Evolutionary conservation across 2,329 filamentous ascomycete genomes (phyloP), one percentile per base, ranked within the genome.

Genomic region (Aspergillus tubingensis): DNA sequence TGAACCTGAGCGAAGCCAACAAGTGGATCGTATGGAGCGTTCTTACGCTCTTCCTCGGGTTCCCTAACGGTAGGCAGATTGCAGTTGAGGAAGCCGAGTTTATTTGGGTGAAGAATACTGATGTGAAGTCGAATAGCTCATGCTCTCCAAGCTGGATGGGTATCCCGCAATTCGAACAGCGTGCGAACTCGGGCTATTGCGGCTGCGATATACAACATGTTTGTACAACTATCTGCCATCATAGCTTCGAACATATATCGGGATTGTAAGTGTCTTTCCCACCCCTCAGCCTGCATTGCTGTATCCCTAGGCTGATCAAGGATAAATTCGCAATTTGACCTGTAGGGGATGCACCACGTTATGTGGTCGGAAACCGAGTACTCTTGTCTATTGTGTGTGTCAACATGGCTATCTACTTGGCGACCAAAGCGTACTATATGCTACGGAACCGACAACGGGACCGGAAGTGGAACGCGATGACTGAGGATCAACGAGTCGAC

Each of bases 11-110:
- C 10, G 72, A 79, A 10, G 79, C 78, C 1, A 76, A 78, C 13
- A 80, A 81, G 53, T 87, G 85, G 84, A 72, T 73, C 1, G 77
- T 80, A 2, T 86, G 80, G 74, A 73, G 74, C 0, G 70, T 86
- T 13, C 77, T 82, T 32, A 85, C 82, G 0, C 67, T 86, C 32
- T 77, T 85, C 21, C 77, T 82, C 2, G 79, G 81, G 1, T 82
- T 83, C 58, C 84, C 84, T 0, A 85, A 84, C 64, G 63, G 72
- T 74, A 61, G 23, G 39, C 53, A 55, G 38, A 21, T 41, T n/a
- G 41, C 8, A 21, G 10, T 5, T 11, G 5, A 27, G 8, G 13
- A 27, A 8, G 5, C n/a, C n/a, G 13, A 10, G 21, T n/a, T 47
- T n/a, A 4, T 32, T 13, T 13, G 25, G 25, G 8, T 5, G 15